Evolutionary conservation across 108 stramenopile species (phyloP), one percentile per base, ranked within the genome.

Genomic region (Pseudonitzschia pungens): DNA sequence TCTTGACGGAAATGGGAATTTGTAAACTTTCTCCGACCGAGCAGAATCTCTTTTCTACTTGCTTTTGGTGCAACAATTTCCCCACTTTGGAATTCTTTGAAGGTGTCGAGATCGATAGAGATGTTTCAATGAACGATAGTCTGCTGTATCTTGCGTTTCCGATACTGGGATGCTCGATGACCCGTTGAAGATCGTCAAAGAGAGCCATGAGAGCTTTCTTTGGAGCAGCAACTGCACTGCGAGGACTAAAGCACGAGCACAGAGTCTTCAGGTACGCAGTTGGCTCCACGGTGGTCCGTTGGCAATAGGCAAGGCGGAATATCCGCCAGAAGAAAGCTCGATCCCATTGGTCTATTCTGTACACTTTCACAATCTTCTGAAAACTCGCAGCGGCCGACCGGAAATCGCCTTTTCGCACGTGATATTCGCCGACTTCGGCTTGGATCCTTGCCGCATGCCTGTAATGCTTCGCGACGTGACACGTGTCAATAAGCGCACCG

Each of bases 251-350:
- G 59, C 89, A 89, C 21, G 77, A 76, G 9, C 86, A 86, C 68
- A 94, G 56, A 4, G 93, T 91, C 56, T 87, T 87, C 27, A 94
- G 70, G 60, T 94, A 94, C 9, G 83, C 83, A 9, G 84, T 59
- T 22, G 87, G 81, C 48, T 81, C 67, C 18, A 81, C 79, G 20
- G 71, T 75, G 69, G 78, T 79, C 41, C 93, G 77, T 57, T 90
- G 93, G 71, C 87, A 90, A 68, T 76, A 83, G 31, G 90, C 87
- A n/a, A 94, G 70, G 10, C 89, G 89, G 74, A 94, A 92, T 24
- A 92, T 79, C 6, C 86, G 76, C 86, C 89, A 91, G 60, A 89
- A 91, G 52, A 86, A 82, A 26, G 74, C 78, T 8, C 82, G 73
- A 51, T 88, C 86, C 93, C 93, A 94, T 44, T 87, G 84, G 70